Percentiles rank a stretch among this genome's conserved stretches.
Conservation (phyloP, 495 filamentous ascomycete genomes). For the Xylaria acuta region DNA sequence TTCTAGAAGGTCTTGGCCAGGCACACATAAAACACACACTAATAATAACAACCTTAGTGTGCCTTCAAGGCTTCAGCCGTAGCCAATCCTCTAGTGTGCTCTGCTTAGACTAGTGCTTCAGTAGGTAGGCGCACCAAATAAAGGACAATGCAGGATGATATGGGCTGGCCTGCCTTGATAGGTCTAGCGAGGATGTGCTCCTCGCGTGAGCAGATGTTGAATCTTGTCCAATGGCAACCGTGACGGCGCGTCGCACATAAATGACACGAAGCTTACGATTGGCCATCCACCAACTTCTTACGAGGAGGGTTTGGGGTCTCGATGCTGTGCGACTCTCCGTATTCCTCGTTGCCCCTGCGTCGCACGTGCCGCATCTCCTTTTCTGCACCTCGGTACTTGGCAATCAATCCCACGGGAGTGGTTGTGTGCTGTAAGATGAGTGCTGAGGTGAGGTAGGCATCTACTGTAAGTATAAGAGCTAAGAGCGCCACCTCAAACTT, state of each 20-base stretch:
- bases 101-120: not conserved
- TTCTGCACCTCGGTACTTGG: not conserved
- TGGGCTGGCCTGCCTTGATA: slow-evolving; percentile 15
- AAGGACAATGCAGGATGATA: slow-evolving; percentile 8
- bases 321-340: not conserved
- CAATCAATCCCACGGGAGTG: not conserved
- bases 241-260: not conserved
- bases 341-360: slow-evolving; percentile 1
- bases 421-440: not conserved
- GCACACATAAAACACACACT: not conserved
- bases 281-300: not conserved
- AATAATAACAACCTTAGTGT: slow-evolving; percentile 3
- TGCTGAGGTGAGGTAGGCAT: not conserved
- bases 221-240: not conserved
- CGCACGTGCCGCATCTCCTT: slow-evolving; percentile 1
- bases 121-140: not conserved
- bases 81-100: not conserved
- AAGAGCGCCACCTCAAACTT: slow-evolving; percentile 2
- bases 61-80: not conserved
- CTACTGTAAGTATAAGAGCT: not conserved
- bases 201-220: not conserved
- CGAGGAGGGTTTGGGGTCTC: not conserved
- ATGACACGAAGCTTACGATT: not conserved
- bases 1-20: not conserved
- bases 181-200: slow-evolving; percentile 6